phyloP scores from a whole-genome alignment of 352 stramenopile genomes.

The Pythium apleroticum region DNA sequence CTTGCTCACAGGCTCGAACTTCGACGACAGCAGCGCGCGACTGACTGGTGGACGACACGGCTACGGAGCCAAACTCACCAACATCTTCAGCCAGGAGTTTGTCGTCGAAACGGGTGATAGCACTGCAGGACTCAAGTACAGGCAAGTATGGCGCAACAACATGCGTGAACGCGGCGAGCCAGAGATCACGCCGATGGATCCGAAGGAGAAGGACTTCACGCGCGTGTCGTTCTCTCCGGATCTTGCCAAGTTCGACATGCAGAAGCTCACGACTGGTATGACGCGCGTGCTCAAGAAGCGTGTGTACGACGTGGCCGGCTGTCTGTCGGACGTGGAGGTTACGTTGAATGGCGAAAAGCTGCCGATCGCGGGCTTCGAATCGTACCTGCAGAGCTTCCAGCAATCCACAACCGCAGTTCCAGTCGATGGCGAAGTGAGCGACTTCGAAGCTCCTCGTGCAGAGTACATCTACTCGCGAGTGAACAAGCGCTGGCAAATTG shows the following conservation, averaged over 20 bases:
- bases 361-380: conserved; percentile 94
- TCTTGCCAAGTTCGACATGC: conserved; percentile 96
- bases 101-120: conserved; percentile 97
- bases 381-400: conserved; percentile 93
- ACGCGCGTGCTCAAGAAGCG: conserved; percentile 94
- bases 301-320: conserved; percentile 98
- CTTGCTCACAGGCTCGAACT: conserved; percentile 99
- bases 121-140: conserved; percentile 70
- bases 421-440: not conserved
- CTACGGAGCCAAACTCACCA: conserved; percentile 98
- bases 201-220: conserved; percentile 93
- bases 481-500: conserved; percentile 96
- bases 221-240: conserved; percentile 98
- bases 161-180: conserved; percentile 93
- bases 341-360: conserved; percentile 91
- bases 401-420: conserved; percentile 46
- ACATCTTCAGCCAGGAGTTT: conserved; percentile 99
- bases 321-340: conserved; percentile 91
- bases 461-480: conserved; percentile 92
- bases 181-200: conserved; percentile 73
- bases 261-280: conserved; percentile 92
- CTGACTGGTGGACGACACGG: conserved; percentile 96
- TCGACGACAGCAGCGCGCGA: conserved; percentile 97
- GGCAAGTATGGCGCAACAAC: conserved; percentile 96
- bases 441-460: conserved; percentile 11